Base-by-base conservation (phyloP, 1,284 basidiomycete genomes). In the Mycena citricolor region DNA sequence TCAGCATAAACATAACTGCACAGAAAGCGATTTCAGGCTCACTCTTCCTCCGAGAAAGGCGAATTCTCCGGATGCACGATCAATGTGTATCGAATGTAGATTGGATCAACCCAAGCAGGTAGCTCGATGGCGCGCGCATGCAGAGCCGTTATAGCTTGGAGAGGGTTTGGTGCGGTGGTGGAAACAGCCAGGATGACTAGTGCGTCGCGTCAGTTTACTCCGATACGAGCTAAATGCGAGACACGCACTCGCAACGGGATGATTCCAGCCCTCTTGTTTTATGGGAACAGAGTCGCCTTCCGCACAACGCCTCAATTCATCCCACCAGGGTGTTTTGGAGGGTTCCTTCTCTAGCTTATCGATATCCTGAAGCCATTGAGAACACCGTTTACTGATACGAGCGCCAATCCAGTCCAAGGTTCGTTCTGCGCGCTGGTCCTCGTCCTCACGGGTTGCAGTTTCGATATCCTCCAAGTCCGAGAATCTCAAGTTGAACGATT, bases 341-440 rank as follows among this genome's bases (percentile, higher is more conserved):
- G 63, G 59, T 40, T 76, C 67, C 29, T 62, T 66, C 34, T 69
- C 69, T 8, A 61, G 45, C 34, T 61, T 68, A 44, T 79, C 73
- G 23, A 76, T 54, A 54, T 84, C 76, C 51, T 77, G 76, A 17
- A 86, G 73, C 87, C 88, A 90, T 57, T 70, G 75, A 13, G 73
- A 61, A 47, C 79, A 82, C 47, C 77, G 71, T 45, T 70, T 72
- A 21, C 69, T 64, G 37, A 90, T 79, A 37, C 88, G 78, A 13
- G 77, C 76, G 33, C 81, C 74, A 51, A 90, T 83, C 87, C 88
- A 90, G 64, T 90, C 87, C 55, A 90, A 74, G 13, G 77, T 82
- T 31, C 88, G 77, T 19, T 76, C 75, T 0, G 88, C 83, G 33
- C 88, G 82, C 54, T 79, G 67, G 52, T 86, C 83, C 52, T 89